Conservation (phyloP, 345 rosid genomes). For the Laguncularia racemosa region DNA sequence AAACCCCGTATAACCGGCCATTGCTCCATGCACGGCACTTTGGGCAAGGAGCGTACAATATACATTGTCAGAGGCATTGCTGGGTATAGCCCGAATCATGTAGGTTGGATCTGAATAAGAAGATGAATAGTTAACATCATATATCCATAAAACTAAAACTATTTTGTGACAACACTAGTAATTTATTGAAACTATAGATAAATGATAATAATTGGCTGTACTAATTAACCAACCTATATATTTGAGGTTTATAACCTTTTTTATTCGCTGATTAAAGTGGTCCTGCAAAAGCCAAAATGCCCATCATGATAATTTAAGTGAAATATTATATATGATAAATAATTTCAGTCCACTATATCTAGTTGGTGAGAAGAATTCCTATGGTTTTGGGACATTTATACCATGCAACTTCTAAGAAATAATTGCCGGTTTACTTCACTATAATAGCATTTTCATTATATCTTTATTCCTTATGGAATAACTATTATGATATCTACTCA, state of each 20-base stretch:
- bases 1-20: conserved; percentile 75
- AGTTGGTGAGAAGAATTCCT: no score
- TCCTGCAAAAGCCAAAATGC: conserved; percentile 27
- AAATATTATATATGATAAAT: no score
- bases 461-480: no score
- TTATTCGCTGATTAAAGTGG: conserved; percentile 29
- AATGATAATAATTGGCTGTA: background rate
- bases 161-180: background rate
- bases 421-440: no score
- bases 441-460: no score
- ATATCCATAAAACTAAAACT: background rate
- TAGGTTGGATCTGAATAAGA: conserved; percentile 40
- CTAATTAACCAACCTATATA: conserved; percentile 36
- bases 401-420: no score
- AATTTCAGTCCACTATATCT: no score
- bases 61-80: conserved; percentile 70
- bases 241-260: conserved; percentile 51
- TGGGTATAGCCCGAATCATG: conserved; percentile 65
- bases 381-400: no score
- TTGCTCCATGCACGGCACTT: conserved; percentile 64
- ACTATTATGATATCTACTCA: no score
- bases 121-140: background rate
- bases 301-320: no score
- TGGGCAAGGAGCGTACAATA: conserved; percentile 74
- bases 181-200: no score